Percentiles rank a stretch among this genome's conserved stretches.
phyloP scores from a whole-genome alignment of 164 flowering plant genomes.

The Kingdonia uniflora region DNA sequence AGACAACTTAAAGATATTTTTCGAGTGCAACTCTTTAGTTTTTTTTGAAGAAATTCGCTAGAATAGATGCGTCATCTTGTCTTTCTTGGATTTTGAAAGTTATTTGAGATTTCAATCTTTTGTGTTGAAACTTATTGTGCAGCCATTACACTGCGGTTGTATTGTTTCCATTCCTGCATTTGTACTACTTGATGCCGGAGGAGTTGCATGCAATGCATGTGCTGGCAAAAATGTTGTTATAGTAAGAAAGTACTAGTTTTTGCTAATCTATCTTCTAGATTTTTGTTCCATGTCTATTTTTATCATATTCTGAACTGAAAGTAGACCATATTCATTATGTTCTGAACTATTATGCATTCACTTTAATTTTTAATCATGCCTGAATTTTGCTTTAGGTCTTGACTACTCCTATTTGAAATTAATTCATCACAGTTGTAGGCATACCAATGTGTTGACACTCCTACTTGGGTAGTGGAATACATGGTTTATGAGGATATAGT shows the following conservation, averaged over 20 bases:
- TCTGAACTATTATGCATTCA: too few species aligned
- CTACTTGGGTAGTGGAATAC: background rate
- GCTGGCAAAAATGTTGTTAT: constrained; percentile 42
- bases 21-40: background rate
- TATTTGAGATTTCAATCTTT: background rate
- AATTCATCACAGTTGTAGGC: too few species aligned
- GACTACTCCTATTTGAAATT: too few species aligned
- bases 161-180: constrained; percentile 60
- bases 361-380: too few species aligned
- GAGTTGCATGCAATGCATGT: constrained; percentile 72
- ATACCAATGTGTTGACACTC: background rate
- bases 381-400: too few species aligned
- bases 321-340: too few species aligned
- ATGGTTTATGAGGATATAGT: background rate
- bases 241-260: constrained; percentile 29
- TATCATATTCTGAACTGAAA: too few species aligned
- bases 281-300: too few species aligned
- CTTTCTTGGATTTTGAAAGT: too few species aligned
- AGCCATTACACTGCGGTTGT: constrained; percentile 95
- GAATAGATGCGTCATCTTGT: too few species aligned
- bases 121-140: constrained; percentile 19
- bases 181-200: constrained; percentile 74
- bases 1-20: background rate
- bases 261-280: background rate
- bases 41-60: too few species aligned